These are phyloP conservation scores for Podospora pseudoanserina DNA, from an alignment of 495 filamentous ascomycete genomes.

Conservation along the genomic window DNA sequence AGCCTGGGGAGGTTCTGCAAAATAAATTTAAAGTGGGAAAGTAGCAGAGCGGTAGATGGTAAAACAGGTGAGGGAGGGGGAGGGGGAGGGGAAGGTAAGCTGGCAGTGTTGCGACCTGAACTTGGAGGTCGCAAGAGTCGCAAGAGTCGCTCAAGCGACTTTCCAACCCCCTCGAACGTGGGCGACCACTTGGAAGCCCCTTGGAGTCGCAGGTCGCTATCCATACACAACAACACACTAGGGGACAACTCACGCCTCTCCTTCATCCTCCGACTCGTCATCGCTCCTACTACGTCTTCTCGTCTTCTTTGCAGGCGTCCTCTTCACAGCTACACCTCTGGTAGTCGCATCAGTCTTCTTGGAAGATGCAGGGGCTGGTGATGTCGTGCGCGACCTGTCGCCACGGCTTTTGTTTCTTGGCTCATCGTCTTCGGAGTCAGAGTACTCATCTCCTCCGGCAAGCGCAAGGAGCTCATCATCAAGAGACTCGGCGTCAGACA, in stretches of 20 bases:
- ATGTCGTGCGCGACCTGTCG: slow-evolving; percentile 36
- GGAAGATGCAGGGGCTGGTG: slow-evolving; percentile 30
- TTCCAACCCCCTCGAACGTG: background rate
- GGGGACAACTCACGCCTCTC: slow-evolving; percentile 69
- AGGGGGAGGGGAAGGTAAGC: background rate
- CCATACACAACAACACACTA: background rate
- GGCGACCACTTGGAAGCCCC: background rate
- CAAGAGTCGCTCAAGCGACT: background rate
- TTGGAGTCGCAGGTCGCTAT: background rate
- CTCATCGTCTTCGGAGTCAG: slow-evolving; percentile 46
- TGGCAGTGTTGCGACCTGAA: background rate
- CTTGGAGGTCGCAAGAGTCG: background rate
- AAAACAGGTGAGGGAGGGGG: background rate
- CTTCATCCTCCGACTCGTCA: slow-evolving; percentile 72
- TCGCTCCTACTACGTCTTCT: slow-evolving; percentile 43
- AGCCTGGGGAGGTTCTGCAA: background rate
- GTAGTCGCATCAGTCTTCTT: slow-evolving; percentile 33
- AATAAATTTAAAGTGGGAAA: background rate
- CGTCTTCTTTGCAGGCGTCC: slow-evolving; percentile 48
- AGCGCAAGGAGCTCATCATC: slow-evolving; percentile 87
- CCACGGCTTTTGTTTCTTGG: slow-evolving; percentile 13
- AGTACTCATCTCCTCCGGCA: slow-evolving; percentile 61
- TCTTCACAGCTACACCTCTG: slow-evolving; percentile 41
- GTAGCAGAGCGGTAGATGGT: background rate
- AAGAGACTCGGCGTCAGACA: slow-evolving; percentile 57